Evolutionary conservation across 257 asterid genomes (phyloP), one percentile per base, ranked within the genome.

Genomic region (Cordia subcordata): DNA sequence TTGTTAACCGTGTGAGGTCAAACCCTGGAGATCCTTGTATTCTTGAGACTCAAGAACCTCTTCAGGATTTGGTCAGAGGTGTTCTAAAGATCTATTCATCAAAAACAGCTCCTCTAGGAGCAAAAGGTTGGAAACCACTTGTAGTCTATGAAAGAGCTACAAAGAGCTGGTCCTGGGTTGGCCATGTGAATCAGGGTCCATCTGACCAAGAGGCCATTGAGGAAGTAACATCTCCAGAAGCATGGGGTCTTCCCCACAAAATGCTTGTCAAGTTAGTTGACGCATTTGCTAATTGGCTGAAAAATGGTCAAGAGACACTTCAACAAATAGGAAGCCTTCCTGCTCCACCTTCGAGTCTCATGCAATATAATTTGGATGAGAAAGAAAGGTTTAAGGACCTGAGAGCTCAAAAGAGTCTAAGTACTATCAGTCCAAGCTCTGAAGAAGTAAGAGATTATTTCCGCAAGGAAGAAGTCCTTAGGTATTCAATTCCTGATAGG

Each of bases 21-120:
- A 93, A 82, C 70, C 99, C 99, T 11, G 94, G 92, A 4, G 97
- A 93, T 67, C 97, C 99, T 38, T 72, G 82, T 68, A 89, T 93
- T 76, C 97, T 93, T 53, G 96, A 93, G 74, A 89, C 99, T 65
- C 95, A 85, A 69, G 99, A 93, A 70, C 99, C 99, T 42, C 99
- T 89, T 68, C 97, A 81, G 74, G 99, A 93, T 81, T 75, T 93
- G 76, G 65, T 89, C 65, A 87, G 99, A 76, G 99, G 99, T 45
- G 99, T 93, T 62, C 75, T 93, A 45, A 93, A 90, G 73, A 85
- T 93, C 65, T 82, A 89, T 60, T 80, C 93, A 45, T 93, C 97
- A 46, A 83, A 77, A 80, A 93, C 96, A 47, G 96, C 99, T 35
- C 99, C 99, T 39, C 76, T 87, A 21, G 99, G 97, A 57, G 99